Evolutionary conservation across 148 eudicot genomes (phyloP).

Genomic region (Polygonum maritimum): DNA sequence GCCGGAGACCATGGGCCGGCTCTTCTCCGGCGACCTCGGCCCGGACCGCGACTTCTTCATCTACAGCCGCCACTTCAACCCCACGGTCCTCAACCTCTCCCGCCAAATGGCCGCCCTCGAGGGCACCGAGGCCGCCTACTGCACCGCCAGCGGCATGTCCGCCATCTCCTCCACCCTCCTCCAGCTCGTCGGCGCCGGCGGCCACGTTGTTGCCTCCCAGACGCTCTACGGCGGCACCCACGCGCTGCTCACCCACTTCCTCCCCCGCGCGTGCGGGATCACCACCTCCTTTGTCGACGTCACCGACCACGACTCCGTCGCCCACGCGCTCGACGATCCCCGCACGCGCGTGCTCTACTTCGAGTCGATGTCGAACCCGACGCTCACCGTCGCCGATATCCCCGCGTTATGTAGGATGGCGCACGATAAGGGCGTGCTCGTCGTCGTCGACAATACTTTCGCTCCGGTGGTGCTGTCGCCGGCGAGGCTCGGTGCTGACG

Average conservation of each 20-base stretch:
- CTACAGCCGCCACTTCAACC: conserved; percentile 94
- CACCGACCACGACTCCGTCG: conserved; percentile 33
- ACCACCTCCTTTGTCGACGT: conserved; percentile 72
- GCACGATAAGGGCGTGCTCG: conserved; percentile 58
- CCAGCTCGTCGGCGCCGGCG: conserved; percentile 70
- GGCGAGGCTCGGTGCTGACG: conserved; percentile 86
- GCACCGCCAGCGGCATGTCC: conserved; percentile 94
- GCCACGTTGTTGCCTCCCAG: conserved; percentile 71
- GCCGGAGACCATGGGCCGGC: conserved; percentile 71
- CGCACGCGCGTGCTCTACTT: conserved; percentile 70
- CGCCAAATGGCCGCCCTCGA: conserved; percentile 97
- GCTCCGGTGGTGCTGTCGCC: conserved; percentile 89
- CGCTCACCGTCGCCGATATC: conserved; percentile 68
- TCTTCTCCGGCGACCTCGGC: conserved; percentile 83
- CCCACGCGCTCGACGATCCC: conserved; percentile 42
- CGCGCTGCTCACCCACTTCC: conserved; percentile 65
- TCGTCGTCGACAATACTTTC: conserved; percentile 85
- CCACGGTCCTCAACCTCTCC: conserved; percentile 72
- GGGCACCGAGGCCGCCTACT: conserved; percentile 93
- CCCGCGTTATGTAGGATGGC: conserved; percentile 60
- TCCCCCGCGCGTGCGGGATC: conserved; percentile 63
- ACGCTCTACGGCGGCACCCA: conserved; percentile 87
- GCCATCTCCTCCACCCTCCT: conserved; percentile 74
- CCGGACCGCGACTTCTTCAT: conserved; percentile 77
- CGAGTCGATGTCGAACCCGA: conserved; percentile 81